These are phyloP conservation scores for Leccinum solheimii DNA, from an alignment of 1,284 basidiomycete genomes.

Conservation along the genomic window DNA sequence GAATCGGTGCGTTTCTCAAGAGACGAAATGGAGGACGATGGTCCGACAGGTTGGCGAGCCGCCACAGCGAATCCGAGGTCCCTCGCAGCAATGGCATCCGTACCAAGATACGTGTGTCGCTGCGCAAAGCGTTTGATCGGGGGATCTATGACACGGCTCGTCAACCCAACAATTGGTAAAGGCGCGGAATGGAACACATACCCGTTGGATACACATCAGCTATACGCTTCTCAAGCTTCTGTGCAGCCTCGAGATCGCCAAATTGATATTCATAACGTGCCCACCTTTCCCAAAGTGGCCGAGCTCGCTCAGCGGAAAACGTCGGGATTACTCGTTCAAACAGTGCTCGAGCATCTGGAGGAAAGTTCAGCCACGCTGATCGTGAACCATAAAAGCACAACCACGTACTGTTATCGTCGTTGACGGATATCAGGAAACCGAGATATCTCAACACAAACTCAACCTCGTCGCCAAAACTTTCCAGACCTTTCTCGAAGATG, in stretches of 20 bases:
- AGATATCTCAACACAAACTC: constrained; percentile 90
- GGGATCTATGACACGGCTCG: constrained; percentile 54
- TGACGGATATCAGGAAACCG: constrained; percentile 90
- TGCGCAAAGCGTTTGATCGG: constrained; percentile 91
- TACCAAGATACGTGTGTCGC: constrained; percentile 81
- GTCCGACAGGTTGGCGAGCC: constrained; percentile 37
- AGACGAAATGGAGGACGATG: constrained; percentile 29
- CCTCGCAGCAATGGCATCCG: constrained; percentile 87
- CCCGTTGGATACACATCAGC: constrained; percentile 85
- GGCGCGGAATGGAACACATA: constrained; percentile 33
- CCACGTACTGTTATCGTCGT: constrained; percentile 88
- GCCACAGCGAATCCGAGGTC: constrained; percentile 80
- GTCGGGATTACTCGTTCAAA: constrained; percentile 87
- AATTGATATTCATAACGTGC: constrained; percentile 94
- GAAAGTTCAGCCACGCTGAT: constrained; percentile 2
- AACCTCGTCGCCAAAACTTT: constrained; percentile 79
- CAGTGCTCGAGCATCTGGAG: constrained; percentile 86
- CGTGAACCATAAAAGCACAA: not conserved
- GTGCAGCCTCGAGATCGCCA: constrained; percentile 86
- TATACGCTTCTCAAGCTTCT: constrained; percentile 88
- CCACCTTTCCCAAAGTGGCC: constrained; percentile 95
- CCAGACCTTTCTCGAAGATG: constrained; percentile 93
- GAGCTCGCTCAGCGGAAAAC: constrained; percentile 79
- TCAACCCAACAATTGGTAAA: not conserved
- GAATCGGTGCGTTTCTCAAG: constrained; percentile 52